Evolutionary conservation across 164 flowering plant genomes (phyloP).

Genomic region (Magnolia officinalis): DNA sequence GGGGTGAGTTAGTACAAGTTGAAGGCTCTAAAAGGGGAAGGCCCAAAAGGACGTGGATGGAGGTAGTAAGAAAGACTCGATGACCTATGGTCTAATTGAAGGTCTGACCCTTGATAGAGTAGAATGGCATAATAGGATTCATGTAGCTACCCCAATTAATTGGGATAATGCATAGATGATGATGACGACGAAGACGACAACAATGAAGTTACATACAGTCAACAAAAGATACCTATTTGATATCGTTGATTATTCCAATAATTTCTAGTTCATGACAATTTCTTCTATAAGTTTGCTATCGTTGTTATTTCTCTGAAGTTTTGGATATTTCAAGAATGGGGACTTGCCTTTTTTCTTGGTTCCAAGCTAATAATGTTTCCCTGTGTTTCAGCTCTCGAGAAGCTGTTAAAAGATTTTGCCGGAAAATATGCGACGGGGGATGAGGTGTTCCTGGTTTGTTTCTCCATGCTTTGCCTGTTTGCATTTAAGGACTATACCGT

Average conservation of each 20-base stretch:
- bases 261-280: neutral
- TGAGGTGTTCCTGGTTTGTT: conserved; percentile 59
- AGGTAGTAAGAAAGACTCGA: no score
- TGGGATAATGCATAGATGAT: no score
- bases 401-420: conserved; percentile 44
- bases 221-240: neutral
- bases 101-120: no score
- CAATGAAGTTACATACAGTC: no score
- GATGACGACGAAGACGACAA: no score
- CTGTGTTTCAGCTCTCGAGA: conserved; percentile 67
- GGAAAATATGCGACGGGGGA: conserved; percentile 86
- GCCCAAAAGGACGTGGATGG: no score
- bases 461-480: neutral
- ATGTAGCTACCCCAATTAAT: no score
- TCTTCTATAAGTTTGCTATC: neutral
- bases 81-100: no score
- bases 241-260: neutral
- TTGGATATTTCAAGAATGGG: neutral
- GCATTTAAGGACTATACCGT: neutral
- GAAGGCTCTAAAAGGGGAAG: no score
- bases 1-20: no score
- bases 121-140: no score
- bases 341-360: neutral
- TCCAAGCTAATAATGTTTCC: neutral
- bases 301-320: neutral